Conservation (phyloP, 2,329 filamentous ascomycete genomes). For the Lachnellula subtilissima region DNA sequence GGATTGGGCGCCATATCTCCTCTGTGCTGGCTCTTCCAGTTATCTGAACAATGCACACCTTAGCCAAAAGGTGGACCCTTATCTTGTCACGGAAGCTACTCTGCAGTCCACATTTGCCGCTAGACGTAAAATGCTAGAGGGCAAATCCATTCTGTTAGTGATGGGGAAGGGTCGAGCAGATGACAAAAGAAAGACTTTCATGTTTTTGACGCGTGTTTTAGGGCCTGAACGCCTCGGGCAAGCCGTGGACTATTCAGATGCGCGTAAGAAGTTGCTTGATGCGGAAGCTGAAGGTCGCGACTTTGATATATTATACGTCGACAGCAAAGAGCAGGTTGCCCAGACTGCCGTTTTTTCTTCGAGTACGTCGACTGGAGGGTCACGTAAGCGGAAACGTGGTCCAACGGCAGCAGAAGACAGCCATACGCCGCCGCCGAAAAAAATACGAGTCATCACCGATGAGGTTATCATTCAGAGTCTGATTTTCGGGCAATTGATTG, state of each 20-base stretch:
- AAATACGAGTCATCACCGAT: constrained; percentile 67
- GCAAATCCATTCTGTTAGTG: constrained; percentile 67
- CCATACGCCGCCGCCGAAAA: constrained; percentile 40
- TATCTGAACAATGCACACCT: constrained; percentile 72
- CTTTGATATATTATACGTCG: constrained; percentile 78
- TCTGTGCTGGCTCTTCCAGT: constrained; percentile 76
- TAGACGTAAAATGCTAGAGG: constrained; percentile 59
- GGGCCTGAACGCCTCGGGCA: constrained; percentile 64
- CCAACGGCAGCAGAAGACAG: constrained; percentile 30
- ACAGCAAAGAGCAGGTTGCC: constrained; percentile 50
- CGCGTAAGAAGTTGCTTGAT: constrained; percentile 52
- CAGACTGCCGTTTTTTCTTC: constrained; percentile 30
- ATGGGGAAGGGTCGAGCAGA: constrained; percentile 59
- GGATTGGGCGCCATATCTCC: constrained; percentile 74
- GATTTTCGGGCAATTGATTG: constrained; percentile 73
- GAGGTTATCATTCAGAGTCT: constrained; percentile 91
- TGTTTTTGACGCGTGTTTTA: constrained; percentile 75
- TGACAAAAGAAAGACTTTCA: constrained; percentile 63
- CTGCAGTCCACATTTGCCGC: constrained; percentile 53
- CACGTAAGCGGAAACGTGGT: constrained; percentile 42
- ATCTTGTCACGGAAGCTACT: constrained; percentile 51
- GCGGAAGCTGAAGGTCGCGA: constrained; percentile 40
- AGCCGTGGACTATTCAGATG: constrained; percentile 62
- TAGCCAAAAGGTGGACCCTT: constrained; percentile 64
- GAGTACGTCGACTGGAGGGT: constrained; percentile 22